Evolutionary conservation across 495 filamentous ascomycete species (phyloP).

Genomic region (Chaetomidium leptoderma): DNA sequence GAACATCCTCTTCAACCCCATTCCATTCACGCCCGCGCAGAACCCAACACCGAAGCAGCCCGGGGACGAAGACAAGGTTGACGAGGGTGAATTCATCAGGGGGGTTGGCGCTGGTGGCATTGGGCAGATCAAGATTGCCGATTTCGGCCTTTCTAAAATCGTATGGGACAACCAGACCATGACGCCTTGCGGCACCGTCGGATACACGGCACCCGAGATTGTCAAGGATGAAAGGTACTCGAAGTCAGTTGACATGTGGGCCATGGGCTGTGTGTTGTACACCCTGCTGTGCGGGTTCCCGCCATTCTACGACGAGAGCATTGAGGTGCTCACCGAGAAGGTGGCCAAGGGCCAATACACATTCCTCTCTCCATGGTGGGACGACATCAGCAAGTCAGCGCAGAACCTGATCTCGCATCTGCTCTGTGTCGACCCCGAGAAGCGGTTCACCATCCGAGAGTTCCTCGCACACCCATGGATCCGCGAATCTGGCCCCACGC

Average conservation of each 20-base stretch:
- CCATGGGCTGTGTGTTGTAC: constrained; percentile 92
- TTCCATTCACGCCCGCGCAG: constrained; percentile 73
- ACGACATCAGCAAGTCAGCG: constrained; percentile 93
- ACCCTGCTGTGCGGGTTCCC: constrained; percentile 96
- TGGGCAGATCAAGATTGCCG: constrained; percentile 91
- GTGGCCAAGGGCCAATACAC: constrained; percentile 96
- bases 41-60: constrained; percentile 69
- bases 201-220: constrained; percentile 98
- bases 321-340: constrained; percentile 95
- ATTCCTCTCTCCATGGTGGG: constrained; percentile 98
- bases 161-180: constrained; percentile 99
- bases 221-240: constrained; percentile 99
- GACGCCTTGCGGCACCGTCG: constrained; percentile 97
- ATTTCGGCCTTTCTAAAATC: constrained; percentile 95
- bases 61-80: constrained; percentile 94
- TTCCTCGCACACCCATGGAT: constrained; percentile 95
- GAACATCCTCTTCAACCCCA: constrained; percentile 89
- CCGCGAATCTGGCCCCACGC: constrained; percentile 51
- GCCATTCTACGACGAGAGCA: constrained; percentile 97
- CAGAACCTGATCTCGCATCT: constrained; percentile 93
- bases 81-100: constrained; percentile 88
- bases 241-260: constrained; percentile 99
- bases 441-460: constrained; percentile 81
- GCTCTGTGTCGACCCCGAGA: constrained; percentile 85
- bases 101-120: constrained; percentile 89